Evolutionary conservation across 768 basidiomycete genomes (phyloP), one percentile per base, ranked within the genome.

Genomic region (Suillus sp.): DNA sequence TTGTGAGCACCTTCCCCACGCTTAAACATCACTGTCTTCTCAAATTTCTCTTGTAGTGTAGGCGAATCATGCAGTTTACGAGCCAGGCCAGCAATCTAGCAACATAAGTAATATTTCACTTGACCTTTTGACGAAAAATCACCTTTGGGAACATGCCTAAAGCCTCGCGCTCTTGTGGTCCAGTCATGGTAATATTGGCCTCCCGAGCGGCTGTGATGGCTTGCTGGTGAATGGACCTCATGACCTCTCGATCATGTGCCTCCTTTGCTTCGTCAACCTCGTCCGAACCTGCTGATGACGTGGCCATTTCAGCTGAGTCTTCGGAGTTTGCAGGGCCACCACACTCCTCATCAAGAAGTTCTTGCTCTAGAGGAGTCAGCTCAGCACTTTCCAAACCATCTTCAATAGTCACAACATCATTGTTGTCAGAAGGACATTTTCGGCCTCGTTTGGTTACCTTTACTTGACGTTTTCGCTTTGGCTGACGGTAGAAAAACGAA

Each of bases 51-150:
- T 10, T 68, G 67, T 5, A 75, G 59, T 14, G 66, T 66, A n/a
- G 63, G 8, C 10, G 50, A 56, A 47, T 77, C 71, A 66, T 75
- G 71, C 14, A 75, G 66, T 30, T 65, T 59, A 10, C 64, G 64
- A 11, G 74, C 71, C 13, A 76, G 65, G 1, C 73, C 72, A 35
- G 74, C 65, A 22, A 74, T 68, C 73, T 74, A 54, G 30, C n/a
- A n/a, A n/a, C n/a, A n/a, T n/a, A n/a, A n/a, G n/a, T n/a, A n/a
- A n/a, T n/a, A n/a, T n/a, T n/a, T n/a, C n/a, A n/a, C n/a, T n/a
- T n/a, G n/a, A n/a, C n/a, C n/a, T n/a, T n/a, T n/a, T n/a, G n/a
- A n/a, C n/a, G n/a, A n/a, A n/a, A n/a, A n/a, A n/a, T n/a, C n/a
- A n/a, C n/a, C n/a, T n/a, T n/a, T n/a, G n/a, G n/a, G n/a, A n/a